phyloP scores from a whole-genome alignment of 768 basidiomycete genomes.

The Amanita jacksonii region DNA sequence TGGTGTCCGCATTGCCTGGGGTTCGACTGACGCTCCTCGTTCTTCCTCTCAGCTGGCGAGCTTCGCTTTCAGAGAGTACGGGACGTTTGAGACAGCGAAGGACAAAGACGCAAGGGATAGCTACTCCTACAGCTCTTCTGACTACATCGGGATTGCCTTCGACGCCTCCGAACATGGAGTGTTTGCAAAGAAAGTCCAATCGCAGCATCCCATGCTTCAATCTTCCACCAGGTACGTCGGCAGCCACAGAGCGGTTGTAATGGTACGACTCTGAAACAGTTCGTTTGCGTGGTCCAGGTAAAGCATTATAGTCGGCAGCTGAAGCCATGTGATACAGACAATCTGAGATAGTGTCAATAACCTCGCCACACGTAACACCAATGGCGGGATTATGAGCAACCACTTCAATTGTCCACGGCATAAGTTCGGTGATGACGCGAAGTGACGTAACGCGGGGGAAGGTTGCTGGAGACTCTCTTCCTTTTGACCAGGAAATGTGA shows the following conservation, averaged over 20 bases:
- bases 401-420: slow-evolving; percentile 50
- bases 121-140: slow-evolving; percentile 33
- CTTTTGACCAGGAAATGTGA: slow-evolving; percentile 56
- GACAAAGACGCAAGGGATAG: slow-evolving; percentile 51
- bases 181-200: slow-evolving; percentile 53
- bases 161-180: slow-evolving; percentile 59
- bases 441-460: slow-evolving; percentile 48
- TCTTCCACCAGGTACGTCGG: slow-evolving; percentile 59
- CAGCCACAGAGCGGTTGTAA: slow-evolving; percentile 55
- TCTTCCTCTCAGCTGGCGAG: slow-evolving; percentile 32
- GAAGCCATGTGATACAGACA: slow-evolving; percentile 42
- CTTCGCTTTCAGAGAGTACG: slow-evolving; percentile 40
- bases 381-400: slow-evolving; percentile 30
- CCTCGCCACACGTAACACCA: slow-evolving; percentile 61
- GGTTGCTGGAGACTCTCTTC: slow-evolving; percentile 56
- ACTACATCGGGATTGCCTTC: slow-evolving; percentile 34
- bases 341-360: slow-evolving; percentile 44
- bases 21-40: slow-evolving; percentile 11
- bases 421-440: slow-evolving; percentile 39
- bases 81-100: slow-evolving; percentile 41
- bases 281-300: slow-evolving; percentile 26
- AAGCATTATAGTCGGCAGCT: slow-evolving; percentile 41
- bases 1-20: background rate
- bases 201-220: slow-evolving; percentile 55
- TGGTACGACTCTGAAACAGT: slow-evolving; percentile 44